These are phyloP conservation scores for Leptosphaerulina australis DNA, from an alignment of 2,329 filamentous ascomycete genomes.

Conservation along the genomic window DNA sequence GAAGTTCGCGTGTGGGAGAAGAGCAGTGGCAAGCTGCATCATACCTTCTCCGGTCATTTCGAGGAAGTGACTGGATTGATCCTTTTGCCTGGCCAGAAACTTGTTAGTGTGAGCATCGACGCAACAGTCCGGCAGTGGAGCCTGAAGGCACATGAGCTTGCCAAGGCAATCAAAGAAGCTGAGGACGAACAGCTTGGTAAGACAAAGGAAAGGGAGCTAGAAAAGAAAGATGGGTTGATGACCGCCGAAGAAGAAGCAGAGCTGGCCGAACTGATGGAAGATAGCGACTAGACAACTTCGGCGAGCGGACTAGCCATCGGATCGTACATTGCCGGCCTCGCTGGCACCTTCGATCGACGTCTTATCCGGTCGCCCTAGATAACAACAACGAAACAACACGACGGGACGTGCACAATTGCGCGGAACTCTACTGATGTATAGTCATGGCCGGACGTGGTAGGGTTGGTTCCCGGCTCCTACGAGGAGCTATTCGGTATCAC, in stretches of 20 bases:
- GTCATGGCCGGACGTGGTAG: slow-evolving; percentile 26
- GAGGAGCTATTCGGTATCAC: slow-evolving; percentile 34
- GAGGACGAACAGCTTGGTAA: slow-evolving; percentile 57
- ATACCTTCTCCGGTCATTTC: slow-evolving; percentile 81
- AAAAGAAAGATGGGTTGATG: slow-evolving; percentile 62
- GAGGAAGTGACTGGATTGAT: slow-evolving; percentile 88
- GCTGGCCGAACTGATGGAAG: slow-evolving; percentile 87
- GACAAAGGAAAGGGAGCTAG: slow-evolving; percentile 51
- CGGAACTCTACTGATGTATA: slow-evolving; percentile 22
- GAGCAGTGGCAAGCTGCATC: slow-evolving; percentile 72
- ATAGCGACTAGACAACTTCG: slow-evolving; percentile 59
- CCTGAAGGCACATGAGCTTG: slow-evolving; percentile 66
- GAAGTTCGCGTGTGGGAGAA: slow-evolving; percentile 88
- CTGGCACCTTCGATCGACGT: slow-evolving; percentile 29
- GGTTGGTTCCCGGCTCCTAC: slow-evolving; percentile 27
- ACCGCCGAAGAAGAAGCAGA: slow-evolving; percentile 93
- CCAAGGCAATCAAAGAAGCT: slow-evolving; percentile 58
- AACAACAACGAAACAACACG: slow-evolving; percentile 31
- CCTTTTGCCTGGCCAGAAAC: slow-evolving; percentile 60
- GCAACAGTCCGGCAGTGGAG: slow-evolving; percentile 86
- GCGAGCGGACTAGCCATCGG: slow-evolving; percentile 30
- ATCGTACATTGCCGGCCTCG: slow-evolving; percentile 24
- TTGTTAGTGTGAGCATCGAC: slow-evolving; percentile 89
- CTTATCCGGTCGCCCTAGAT: slow-evolving; percentile 34
- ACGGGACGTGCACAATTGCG: slow-evolving; percentile 30